phyloP scores from a whole-genome alignment of 2,329 filamentous ascomycete species.

The Diaporthe ilicicola region DNA sequence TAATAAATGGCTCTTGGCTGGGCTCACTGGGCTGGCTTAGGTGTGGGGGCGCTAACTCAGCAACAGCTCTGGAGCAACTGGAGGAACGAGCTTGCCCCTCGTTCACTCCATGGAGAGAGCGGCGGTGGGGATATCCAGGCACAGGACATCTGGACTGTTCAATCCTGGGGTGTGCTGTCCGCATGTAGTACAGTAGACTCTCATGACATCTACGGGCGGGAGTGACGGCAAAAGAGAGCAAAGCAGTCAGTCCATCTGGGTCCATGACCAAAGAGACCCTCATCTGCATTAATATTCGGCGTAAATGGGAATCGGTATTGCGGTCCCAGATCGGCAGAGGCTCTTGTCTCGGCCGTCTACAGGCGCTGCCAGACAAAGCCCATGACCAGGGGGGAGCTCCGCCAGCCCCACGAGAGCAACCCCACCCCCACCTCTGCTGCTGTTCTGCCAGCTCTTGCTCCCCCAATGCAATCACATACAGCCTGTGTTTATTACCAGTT shows the following conservation, averaged over 20 bases:
- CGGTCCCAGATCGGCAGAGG: conserved; percentile 20
- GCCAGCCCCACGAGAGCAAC: background rate
- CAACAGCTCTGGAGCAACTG: background rate
- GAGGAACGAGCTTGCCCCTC: background rate
- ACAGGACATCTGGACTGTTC: no score
- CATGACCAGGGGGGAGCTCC: background rate
- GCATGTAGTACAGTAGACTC: no score
- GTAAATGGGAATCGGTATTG: conserved; percentile 19
- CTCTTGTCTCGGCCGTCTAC: background rate
- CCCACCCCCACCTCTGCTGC: conserved; percentile 21
- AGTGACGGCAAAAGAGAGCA: no score
- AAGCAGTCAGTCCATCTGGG: background rate
- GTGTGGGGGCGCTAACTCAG: conserved; percentile 12
- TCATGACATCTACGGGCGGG: no score
- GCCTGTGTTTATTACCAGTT: background rate
- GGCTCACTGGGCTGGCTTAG: background rate
- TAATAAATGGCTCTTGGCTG: background rate
- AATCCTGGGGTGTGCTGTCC: background rate
- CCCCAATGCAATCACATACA: background rate
- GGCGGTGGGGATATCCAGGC: no score
- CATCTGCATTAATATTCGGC: conserved; percentile 11
- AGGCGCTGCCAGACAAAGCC: background rate
- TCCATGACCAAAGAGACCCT: background rate
- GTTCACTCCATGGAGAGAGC: no score
- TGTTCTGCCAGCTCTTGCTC: background rate